These are phyloP conservation scores for Cucurbita argyrosperma DNA, from an alignment of 306 rosid genomes.

Conservation along the genomic window DNA sequence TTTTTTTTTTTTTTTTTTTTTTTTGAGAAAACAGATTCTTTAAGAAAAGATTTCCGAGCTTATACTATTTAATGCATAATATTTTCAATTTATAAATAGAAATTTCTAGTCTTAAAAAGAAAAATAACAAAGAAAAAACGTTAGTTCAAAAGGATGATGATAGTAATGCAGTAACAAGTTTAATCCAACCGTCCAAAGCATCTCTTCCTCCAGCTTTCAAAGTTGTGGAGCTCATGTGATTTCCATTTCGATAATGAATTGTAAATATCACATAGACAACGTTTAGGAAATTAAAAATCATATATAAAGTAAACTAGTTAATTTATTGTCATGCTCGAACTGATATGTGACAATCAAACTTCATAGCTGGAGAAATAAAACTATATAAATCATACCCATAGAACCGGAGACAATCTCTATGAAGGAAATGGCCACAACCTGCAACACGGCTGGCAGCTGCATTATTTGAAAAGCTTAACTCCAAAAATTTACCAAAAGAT, in stretches of 20 bases:
- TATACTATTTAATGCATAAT: background rate
- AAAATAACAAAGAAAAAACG: background rate
- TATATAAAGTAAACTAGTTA: background rate
- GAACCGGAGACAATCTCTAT: conserved; percentile 95
- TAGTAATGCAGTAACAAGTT: background rate
- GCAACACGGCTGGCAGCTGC: conserved; percentile 99
- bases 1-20: background rate
- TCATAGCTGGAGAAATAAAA: background rate
- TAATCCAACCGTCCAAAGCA: background rate
- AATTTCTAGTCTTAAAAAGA: background rate
- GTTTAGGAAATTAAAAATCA: background rate
- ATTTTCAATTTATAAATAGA: background rate
- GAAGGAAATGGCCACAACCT: conserved; percentile 96
- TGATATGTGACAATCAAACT: background rate
- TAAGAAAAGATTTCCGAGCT: background rate
- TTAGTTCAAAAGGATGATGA: background rate
- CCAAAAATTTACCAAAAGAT: conserved; percentile 97
- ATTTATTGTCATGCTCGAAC: background rate
- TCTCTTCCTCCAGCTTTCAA: background rate
- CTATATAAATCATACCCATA: conserved; percentile 50
- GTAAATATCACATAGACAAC: background rate
- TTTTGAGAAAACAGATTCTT: background rate
- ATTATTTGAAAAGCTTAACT: conserved; percentile 97
- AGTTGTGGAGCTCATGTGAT: background rate
- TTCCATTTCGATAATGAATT: background rate